Percentiles rank a stretch among this genome's conserved stretches.
Conservation (phyloP, 2,329 filamentous ascomycete genomes). For the Cryphonectria japonica region DNA sequence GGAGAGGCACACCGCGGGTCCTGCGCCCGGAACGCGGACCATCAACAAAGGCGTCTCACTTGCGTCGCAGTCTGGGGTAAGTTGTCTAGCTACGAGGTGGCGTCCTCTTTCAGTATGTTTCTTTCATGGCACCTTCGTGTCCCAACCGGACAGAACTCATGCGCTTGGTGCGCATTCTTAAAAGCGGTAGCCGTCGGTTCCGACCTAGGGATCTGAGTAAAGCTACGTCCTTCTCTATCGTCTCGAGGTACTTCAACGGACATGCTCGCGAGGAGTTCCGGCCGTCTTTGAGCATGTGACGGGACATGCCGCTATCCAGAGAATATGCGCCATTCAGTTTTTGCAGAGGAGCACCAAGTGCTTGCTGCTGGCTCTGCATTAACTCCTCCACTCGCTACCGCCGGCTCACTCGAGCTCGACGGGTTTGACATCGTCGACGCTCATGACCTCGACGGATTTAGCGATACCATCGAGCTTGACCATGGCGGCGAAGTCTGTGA, state of each 20-base stretch:
- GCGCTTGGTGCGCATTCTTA: too few species aligned
- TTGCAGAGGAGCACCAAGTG: neutral
- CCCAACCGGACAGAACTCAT: neutral
- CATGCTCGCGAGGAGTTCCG: neutral
- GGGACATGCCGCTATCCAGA: neutral
- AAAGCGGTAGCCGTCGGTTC: neutral
- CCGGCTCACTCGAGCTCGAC: neutral
- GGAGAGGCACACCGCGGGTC: conserved; percentile 36
- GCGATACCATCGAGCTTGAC: conserved; percentile 13
- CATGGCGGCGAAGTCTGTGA: conserved; percentile 17
- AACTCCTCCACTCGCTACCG: neutral
- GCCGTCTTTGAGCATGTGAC: neutral
- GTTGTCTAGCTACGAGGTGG: conserved; percentile 19
- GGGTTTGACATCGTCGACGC: neutral
- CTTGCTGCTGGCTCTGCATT: neutral
- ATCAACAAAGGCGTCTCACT: conserved; percentile 51
- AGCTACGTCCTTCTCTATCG: neutral
- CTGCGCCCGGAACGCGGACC: conserved; percentile 45
- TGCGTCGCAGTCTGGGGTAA: conserved; percentile 32
- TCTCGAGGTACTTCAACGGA: neutral
- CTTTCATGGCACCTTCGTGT: neutral
- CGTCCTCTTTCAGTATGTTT: neutral
- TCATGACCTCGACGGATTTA: conserved; percentile 9
- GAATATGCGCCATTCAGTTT: neutral
- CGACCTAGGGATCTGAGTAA: neutral